Base-by-base conservation (phyloP, 169 alveolate species). In the Eimeria praecox region DNA sequence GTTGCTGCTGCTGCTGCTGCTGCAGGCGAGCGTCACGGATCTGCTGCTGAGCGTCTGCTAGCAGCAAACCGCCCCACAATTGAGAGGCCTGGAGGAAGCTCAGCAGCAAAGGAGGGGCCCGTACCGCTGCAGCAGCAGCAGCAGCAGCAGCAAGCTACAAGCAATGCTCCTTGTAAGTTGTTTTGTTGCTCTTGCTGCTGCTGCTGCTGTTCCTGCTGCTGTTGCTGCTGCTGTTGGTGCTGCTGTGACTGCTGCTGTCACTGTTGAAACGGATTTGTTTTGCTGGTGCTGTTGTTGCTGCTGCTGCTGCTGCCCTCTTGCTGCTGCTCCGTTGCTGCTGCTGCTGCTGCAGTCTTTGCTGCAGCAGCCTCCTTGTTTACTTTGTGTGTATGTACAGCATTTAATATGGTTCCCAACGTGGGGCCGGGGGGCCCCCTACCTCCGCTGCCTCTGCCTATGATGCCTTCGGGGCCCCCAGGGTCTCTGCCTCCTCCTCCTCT, bases 391-490 rank as follows among this genome's bases (percentile, higher is more conserved):
- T 24, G 18, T 66, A 64, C 89, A 42, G 89, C 89, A 20, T 78
- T 54, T 33, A 52, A 75, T 6, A 49, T 44, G 5, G 27, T 38
- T 18, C 52, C 46, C 59, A 33, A 83, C 46, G 75, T 83, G 66
- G 90, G 90, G 38, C 69, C 90, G 5, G 90, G 90, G 59, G 85
- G 85, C 85, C 85, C 85, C 85, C 85, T 73, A n/a, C 85, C 85
- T 8, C 85, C 85, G 35, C 52, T 73, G 46, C 85, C 85, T 8
- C 3, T 73, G 49, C 85, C 85, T 42, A 73, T 73, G 54, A 73
- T 73, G 85, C 52, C 52, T 30, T 35, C 85, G 24, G 85, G 85
- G 85, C 54, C 85, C 44, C 49, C 85, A 8, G 85, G 85, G 85
- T 24, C 85, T 24, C 52, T 73, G 12, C 85, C 85, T 10, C 85